A percentile compares a stretch with the other conserved stretches of the same genome.
Evolutionary conservation across 2,329 filamentous ascomycete genomes (phyloP).

Genomic region (Penicillium rolfsii): DNA sequence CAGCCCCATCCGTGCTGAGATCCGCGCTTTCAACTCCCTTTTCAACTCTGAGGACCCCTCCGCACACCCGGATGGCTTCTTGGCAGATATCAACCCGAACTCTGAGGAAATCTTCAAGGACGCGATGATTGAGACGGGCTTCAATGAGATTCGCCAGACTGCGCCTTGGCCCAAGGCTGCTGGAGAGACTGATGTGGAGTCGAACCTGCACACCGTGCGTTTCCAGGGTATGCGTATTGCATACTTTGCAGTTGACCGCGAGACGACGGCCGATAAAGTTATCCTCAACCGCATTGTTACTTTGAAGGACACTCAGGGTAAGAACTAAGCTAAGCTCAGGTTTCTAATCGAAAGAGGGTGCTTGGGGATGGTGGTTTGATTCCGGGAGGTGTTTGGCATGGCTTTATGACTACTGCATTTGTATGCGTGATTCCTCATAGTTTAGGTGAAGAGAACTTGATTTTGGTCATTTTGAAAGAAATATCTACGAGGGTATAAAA

Average conservation of each 20-base stretch:
- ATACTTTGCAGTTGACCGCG: constrained; percentile 66
- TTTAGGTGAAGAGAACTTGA: not conserved
- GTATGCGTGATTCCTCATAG: not conserved
- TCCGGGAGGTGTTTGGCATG: constrained; percentile 15
- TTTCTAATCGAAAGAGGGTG: not conserved
- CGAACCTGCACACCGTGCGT: constrained; percentile 72
- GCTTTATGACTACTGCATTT: constrained; percentile 28
- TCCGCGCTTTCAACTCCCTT: constrained; percentile 76
- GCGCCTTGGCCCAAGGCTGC: constrained; percentile 79
- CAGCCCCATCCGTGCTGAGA: constrained; percentile 67
- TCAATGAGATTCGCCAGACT: constrained; percentile 71
- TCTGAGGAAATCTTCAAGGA: constrained; percentile 78
- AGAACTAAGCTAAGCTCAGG: constrained; percentile 25
- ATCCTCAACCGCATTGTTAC: constrained; percentile 91
- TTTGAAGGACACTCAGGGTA: constrained; percentile 68
- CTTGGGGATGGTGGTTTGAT: not conserved
- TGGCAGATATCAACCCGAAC: constrained; percentile 81
- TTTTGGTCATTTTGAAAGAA: not conserved
- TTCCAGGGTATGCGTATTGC: constrained; percentile 92
- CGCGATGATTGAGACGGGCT: constrained; percentile 80
- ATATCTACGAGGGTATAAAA: not conserved
- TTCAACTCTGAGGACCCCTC: constrained; percentile 87
- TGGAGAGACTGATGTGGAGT: constrained; percentile 41
- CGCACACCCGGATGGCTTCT: constrained; percentile 74
- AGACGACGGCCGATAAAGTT: constrained; percentile 76